Conservation (phyloP, 2,329 filamentous ascomycete genomes). For the Alternaria sp. region DNA sequence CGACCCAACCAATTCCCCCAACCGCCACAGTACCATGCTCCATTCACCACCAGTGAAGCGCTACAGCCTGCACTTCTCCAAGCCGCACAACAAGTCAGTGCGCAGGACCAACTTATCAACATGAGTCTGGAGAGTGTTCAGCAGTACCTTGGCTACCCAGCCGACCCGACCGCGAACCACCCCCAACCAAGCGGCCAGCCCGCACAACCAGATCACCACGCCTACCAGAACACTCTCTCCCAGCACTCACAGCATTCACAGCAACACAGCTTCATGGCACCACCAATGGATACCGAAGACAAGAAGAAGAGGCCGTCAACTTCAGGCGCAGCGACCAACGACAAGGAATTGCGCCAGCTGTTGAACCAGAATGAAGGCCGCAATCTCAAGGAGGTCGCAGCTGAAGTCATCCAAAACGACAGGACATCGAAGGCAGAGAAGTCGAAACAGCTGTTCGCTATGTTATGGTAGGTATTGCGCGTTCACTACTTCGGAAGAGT, state of each 20-base stretch:
- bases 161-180: constrained; percentile 31
- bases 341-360: constrained; percentile 79
- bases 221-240: constrained; percentile 40
- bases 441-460: constrained; percentile 84
- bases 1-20: constrained; percentile 26
- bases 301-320: constrained; percentile 65
- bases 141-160: constrained; percentile 44
- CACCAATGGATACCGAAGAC: constrained; percentile 51
- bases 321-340: constrained; percentile 78
- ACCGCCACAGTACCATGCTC: constrained; percentile 40
- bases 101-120: constrained; percentile 44
- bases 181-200: constrained; percentile 32
- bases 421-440: constrained; percentile 82
- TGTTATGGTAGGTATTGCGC: constrained; percentile 74
- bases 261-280: constrained; percentile 39
- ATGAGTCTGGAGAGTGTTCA: constrained; percentile 47
- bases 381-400: constrained; percentile 73
- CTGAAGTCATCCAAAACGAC: constrained; percentile 79
- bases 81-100: constrained; percentile 49
- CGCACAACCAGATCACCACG: constrained; percentile 40
- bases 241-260: constrained; percentile 36
- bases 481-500: not conserved
- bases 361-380: constrained; percentile 74
- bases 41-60: constrained; percentile 40
- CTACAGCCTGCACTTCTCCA: constrained; percentile 47